These are phyloP conservation scores for Penicillium sp. DNA, from an alignment of 2,329 filamentous ascomycete genomes.

Conservation along the genomic window DNA sequence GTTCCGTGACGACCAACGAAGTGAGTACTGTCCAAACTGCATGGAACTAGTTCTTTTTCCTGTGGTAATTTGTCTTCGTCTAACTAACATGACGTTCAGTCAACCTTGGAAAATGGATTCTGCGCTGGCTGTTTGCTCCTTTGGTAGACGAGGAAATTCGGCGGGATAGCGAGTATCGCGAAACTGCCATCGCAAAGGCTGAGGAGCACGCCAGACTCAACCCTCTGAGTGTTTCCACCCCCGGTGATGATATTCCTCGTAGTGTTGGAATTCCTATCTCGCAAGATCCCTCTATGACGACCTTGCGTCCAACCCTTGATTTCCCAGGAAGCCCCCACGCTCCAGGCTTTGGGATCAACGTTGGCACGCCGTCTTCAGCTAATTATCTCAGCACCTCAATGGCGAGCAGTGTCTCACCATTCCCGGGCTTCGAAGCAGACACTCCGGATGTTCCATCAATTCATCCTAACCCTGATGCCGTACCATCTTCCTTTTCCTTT, in stretches of 20 bases:
- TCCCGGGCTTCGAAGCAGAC: conserved; percentile 29
- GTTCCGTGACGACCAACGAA: conserved; percentile 90
- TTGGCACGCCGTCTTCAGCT: conserved; percentile 52
- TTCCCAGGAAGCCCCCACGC: conserved; percentile 63
- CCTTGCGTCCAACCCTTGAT: conserved; percentile 64
- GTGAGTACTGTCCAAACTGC: conserved; percentile 51
- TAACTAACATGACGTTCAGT: conserved; percentile 53
- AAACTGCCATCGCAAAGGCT: conserved; percentile 63
- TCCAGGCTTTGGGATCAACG: conserved; percentile 74
- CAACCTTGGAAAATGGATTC: conserved; percentile 94
- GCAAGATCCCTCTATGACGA: conserved; percentile 46
- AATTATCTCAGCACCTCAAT: conserved; percentile 31
- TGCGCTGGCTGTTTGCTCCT: conserved; percentile 86
- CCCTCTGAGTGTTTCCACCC: conserved; percentile 60
- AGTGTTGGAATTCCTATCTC: conserved; percentile 30
- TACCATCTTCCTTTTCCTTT: conserved; percentile 58
- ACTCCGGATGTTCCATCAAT: conserved; percentile 48
- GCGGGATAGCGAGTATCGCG: conserved; percentile 73
- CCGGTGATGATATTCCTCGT: conserved; percentile 50
- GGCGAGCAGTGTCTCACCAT: conserved; percentile 30
- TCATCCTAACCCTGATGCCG: conserved; percentile 47
- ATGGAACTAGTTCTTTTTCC: not conserved
- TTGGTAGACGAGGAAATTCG: conserved; percentile 88
- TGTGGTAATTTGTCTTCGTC: not conserved
- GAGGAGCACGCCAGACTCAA: conserved; percentile 60